phyloP scores from a whole-genome alignment of 108 stramenopile species.

The Nannochloropsis salina region DNA sequence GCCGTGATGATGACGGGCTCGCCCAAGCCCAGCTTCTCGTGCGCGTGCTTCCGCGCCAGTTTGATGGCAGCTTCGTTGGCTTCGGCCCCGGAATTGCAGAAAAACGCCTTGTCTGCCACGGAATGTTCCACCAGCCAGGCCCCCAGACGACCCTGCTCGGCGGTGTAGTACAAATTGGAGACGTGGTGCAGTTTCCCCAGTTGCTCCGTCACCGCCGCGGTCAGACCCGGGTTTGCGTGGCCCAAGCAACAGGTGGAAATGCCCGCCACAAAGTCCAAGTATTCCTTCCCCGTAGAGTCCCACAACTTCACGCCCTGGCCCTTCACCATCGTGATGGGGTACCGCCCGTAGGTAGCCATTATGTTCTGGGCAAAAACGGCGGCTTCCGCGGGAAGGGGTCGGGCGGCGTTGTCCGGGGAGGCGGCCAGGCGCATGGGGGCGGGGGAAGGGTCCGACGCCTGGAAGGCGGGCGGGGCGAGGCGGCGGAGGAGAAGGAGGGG shows the following conservation, averaged over 20 bases:
- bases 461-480: background rate
- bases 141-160: slow-evolving; percentile 78
- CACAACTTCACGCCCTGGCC: slow-evolving; percentile 72
- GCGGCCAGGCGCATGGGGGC: background rate
- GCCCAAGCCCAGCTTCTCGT: slow-evolving; percentile 37
- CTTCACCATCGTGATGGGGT: slow-evolving; percentile 50
- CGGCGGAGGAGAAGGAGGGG: background rate
- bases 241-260: slow-evolving; percentile 93
- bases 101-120: slow-evolving; percentile 87
- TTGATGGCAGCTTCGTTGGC: slow-evolving; percentile 96
- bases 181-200: slow-evolving; percentile 80
- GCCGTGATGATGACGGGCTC: slow-evolving; percentile 89
- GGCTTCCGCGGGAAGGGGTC: background rate
- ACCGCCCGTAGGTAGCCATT: slow-evolving; percentile 51
- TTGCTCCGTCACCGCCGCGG: slow-evolving; percentile 71
- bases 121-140: slow-evolving; percentile 81
- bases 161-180: slow-evolving; percentile 85
- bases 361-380: slow-evolving; percentile 34
- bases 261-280: slow-evolving; percentile 88
- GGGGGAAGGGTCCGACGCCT: background rate
- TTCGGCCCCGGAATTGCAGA: slow-evolving; percentile 95
- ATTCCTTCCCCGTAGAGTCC: slow-evolving; percentile 73
- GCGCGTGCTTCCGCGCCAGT: slow-evolving; percentile 76
- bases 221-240: slow-evolving; percentile 72
- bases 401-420: background rate